Evolutionary conservation across 2,329 filamentous ascomycete genomes (phyloP), one percentile per base, ranked within the genome.

Genomic region (Aspergillus sp.): DNA sequence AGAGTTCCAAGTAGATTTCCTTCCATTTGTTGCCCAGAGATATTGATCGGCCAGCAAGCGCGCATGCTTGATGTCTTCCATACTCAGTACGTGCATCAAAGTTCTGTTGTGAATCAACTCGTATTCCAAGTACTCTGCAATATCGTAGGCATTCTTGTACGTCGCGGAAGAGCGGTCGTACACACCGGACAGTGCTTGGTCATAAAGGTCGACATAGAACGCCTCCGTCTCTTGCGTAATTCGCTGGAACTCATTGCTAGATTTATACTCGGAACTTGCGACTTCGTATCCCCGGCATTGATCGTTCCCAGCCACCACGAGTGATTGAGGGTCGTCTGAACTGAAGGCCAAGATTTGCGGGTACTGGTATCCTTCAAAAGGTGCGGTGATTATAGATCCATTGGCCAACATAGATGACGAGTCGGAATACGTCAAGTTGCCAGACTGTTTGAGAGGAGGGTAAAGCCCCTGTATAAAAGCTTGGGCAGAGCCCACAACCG

Each of bases 401-500:
- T 82, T 77, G n/a, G 75, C 70, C 19, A 77, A 60, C 7, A 72
- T 55, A 15, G 66, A 69, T n/a, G 68, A 63, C 5, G 63, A 57
- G 19, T 67, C 55, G 33, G 62, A 53, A 45, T 60, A 60, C 17
- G 61, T 59, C 42, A 60, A 54, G 47, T 63, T 64, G 43, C 68
- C 62, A 3, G 62, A 59, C 43, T 64, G 61, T 1, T 57, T 57
- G 3, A 69, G 53, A 10, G 79, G 78, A 30, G 80, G 80, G 59
- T 82, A 83, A 7, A 83, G 64, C 6, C 78, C 80, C 59, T 83
- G 79, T 70, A 83, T 73, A 56, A 83, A 83, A 2, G 81, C 79
- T 54, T 80, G 76, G 10, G 79, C 79, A 3, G 79, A 80, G 1
- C 74, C 74, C 30, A 74, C 60, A 2, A 73, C 69, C 47, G 72